phyloP scores from a whole-genome alignment of 2,329 filamentous ascomycete genomes.

The Balansia obtecta region DNA sequence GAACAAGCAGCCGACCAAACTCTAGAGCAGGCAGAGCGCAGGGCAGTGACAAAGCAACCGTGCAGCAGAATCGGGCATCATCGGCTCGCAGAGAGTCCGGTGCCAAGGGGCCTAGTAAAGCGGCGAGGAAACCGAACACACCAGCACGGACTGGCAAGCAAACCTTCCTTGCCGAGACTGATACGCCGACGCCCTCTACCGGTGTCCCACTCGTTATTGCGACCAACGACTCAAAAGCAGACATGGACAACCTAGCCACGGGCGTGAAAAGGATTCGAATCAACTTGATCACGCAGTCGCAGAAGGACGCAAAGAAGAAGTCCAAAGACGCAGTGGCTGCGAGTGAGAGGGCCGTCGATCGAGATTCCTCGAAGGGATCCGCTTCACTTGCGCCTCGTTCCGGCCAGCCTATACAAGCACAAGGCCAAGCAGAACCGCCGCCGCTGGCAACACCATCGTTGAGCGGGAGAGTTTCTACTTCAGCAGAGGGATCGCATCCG shows the following conservation, averaged over 20 bases:
- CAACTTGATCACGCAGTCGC: conserved; percentile 45
- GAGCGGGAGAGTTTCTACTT: conserved; percentile 13
- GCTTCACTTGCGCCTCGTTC: neutral
- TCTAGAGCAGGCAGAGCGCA: conserved; percentile 18
- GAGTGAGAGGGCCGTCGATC: conserved; percentile 5
- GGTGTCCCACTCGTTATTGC: conserved; percentile 3
- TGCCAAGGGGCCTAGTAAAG: conserved; percentile 20
- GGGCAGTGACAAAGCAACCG: conserved; percentile 29
- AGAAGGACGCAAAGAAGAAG: conserved; percentile 39
- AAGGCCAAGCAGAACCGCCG: conserved; percentile 9
- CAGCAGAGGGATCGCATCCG: conserved; percentile 12
- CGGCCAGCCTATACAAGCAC: neutral
- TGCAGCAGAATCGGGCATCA: conserved; percentile 47
- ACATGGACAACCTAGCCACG: conserved; percentile 41
- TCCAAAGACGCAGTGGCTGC: conserved; percentile 8
- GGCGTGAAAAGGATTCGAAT: conserved; percentile 53
- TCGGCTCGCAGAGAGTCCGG: conserved; percentile 30
- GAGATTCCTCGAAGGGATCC: neutral
- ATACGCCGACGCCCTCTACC: conserved; percentile 6
- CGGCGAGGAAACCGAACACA: conserved; percentile 23
- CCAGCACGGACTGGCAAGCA: conserved; percentile 11
- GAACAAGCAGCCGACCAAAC: conserved; percentile 19
- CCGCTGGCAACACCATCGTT: conserved; percentile 12
- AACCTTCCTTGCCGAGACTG: conserved; percentile 6
- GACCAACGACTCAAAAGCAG: conserved; percentile 17